phyloP scores from a whole-genome alignment of 371 early-diverging fungal species.

The Batkoa obscura region DNA sequence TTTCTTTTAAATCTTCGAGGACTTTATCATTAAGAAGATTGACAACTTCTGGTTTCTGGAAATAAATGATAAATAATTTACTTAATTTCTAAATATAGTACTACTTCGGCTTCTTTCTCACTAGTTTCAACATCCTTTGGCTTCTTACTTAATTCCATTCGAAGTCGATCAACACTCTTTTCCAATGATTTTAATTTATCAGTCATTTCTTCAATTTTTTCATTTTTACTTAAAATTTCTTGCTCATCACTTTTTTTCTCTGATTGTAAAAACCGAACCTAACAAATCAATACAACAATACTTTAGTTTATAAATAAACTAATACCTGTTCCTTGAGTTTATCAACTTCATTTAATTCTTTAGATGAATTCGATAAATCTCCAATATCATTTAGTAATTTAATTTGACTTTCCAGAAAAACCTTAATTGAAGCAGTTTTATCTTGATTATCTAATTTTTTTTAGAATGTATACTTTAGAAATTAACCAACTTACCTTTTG shows the following conservation, averaged over 20 bases:
- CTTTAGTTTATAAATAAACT: not conserved
- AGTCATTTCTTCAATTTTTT: not conserved
- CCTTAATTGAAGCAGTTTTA: not conserved
- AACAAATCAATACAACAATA: not conserved
- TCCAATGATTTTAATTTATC: not conserved
- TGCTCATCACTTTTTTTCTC: no score
- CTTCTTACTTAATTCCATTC: not conserved
- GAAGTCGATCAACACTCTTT: not conserved
- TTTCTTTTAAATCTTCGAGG: constrained; percentile 2
- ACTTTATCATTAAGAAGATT: not conserved
- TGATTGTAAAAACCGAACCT: no score
- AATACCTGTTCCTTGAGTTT: not conserved
- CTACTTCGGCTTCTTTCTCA: not conserved
- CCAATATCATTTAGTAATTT: not conserved
- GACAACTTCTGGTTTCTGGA: no score
- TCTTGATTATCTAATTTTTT: not conserved
- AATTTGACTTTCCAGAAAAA: not conserved
- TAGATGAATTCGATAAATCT: not conserved
- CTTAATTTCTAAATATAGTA: no score
- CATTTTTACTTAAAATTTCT: no score
- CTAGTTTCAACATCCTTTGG: not conserved
- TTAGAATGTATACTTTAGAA: not conserved
- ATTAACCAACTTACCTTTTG: not conserved
- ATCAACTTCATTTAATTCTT: not conserved
- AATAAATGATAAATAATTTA: no score